phyloP scores from a whole-genome alignment of 805 yeast genomes.

The Barnettozyma populi region DNA sequence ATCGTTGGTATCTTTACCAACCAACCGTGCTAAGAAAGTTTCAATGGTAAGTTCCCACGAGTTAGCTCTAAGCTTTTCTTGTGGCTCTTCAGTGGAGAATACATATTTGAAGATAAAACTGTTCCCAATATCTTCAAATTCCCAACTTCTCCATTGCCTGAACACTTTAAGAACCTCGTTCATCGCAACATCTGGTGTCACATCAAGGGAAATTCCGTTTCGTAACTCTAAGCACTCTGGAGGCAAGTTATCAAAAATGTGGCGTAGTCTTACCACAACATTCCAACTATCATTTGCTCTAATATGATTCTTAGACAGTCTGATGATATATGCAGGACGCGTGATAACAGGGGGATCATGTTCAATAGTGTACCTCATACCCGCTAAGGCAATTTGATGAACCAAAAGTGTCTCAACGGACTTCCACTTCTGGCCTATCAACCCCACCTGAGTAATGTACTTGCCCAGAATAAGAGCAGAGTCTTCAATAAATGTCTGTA shows the following conservation, averaged over 20 bases:
- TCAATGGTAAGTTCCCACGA: background rate
- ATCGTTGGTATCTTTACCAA: background rate
- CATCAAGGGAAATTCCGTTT: slow-evolving; percentile 31
- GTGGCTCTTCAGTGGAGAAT: slow-evolving; percentile 28
- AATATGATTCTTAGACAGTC: slow-evolving; percentile 68
- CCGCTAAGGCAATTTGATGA: slow-evolving; percentile 40
- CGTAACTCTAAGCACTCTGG: slow-evolving; percentile 34
- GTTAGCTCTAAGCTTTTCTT: background rate
- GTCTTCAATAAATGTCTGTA: slow-evolving; percentile 17
- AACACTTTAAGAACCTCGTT: slow-evolving; percentile 54
- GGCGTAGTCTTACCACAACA: slow-evolving; percentile 70
- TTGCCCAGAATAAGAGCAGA: background rate
- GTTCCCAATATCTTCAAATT: slow-evolving; percentile 56
- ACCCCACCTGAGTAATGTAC: slow-evolving; percentile 5
- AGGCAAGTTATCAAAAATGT: slow-evolving; percentile 59
- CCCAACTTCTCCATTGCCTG: slow-evolving; percentile 89
- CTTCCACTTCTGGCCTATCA: slow-evolving; percentile 4
- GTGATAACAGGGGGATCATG: slow-evolving; percentile 90
- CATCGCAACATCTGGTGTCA: slow-evolving; percentile 52
- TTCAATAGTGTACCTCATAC: slow-evolving; percentile 47
- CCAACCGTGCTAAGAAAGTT: background rate
- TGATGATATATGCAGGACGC: slow-evolving; percentile 75
- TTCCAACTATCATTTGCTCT: slow-evolving; percentile 87
- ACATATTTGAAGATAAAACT: slow-evolving; percentile 49
- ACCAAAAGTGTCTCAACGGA: slow-evolving; percentile 31